Conservation (phyloP, 179 eudicot genomes). For the Amaranthus tricolor region DNA sequence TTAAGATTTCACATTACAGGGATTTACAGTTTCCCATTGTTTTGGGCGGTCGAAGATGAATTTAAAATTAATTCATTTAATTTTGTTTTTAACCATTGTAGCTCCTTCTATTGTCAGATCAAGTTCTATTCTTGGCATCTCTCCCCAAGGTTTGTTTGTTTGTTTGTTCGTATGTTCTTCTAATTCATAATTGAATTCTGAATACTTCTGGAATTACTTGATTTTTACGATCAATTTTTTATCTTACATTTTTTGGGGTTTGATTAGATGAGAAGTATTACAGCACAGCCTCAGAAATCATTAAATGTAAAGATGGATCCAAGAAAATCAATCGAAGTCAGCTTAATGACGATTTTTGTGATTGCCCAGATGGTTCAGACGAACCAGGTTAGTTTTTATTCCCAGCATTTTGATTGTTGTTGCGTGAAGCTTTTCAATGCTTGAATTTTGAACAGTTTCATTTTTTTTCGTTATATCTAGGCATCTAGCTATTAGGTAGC, state of each 20-base stretch:
- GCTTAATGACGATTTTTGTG: conserved; percentile 94
- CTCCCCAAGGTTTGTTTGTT: conserved; percentile 54
- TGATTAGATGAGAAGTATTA: conserved; percentile 66
- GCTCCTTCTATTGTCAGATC: conserved; percentile 37
- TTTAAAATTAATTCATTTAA: conserved; percentile 9
- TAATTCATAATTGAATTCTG: too few relatives aligned
- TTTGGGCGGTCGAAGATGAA: conserved; percentile 25
- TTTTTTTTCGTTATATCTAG: too few relatives aligned
- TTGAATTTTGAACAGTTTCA: too few relatives aligned
- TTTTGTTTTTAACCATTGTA: conserved; percentile 7
- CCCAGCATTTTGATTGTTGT: background rate
- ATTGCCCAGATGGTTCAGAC: conserved; percentile 91
- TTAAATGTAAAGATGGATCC: conserved; percentile 90
- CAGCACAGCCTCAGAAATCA: conserved; percentile 37
- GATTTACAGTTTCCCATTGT: background rate
- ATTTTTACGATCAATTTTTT: background rate
- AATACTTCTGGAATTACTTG: too few relatives aligned
- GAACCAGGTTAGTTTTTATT: conserved; percentile 63
- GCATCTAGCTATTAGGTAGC: background rate
- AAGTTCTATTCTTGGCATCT: conserved; percentile 45
- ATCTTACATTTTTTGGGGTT: background rate
- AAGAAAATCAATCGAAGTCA: conserved; percentile 58
- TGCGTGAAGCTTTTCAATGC: background rate
- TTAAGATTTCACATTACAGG: background rate
- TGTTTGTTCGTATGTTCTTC: background rate